Conservation (phyloP, 2,329 filamentous ascomycete species). For the Cercospora sesami region DNA sequence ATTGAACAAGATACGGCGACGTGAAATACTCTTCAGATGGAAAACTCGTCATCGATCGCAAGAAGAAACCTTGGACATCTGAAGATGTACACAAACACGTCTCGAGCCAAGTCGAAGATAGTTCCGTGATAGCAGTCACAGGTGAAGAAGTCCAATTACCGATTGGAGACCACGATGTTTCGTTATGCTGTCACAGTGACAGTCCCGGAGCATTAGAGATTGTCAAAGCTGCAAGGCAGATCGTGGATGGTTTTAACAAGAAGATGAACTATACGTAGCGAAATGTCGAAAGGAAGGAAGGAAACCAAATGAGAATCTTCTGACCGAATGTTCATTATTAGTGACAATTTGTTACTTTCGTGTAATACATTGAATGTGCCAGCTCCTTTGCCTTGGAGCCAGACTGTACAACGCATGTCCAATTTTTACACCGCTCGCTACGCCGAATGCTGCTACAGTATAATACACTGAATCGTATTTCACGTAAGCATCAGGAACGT, state of each 20-base stretch:
- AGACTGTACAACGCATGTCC: conserved; percentile 3
- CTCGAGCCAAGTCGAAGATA: conserved; percentile 43
- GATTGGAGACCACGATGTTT: conserved; percentile 45
- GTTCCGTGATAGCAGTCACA: conserved; percentile 44
- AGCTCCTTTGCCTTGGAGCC: neutral
- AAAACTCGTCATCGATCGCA: conserved; percentile 57
- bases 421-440: neutral
- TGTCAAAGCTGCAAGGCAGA: conserved; percentile 45
- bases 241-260: conserved; percentile 46
- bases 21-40: conserved; percentile 56
- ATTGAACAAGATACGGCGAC: conserved; percentile 48
- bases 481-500: neutral
- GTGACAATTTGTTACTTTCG: neutral
- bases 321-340: neutral
- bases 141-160: conserved; percentile 46
- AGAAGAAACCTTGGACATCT: conserved; percentile 55
- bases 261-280: conserved; percentile 27
- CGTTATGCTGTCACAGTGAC: conserved; percentile 49
- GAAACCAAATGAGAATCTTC: too few species aligned
- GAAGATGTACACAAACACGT: conserved; percentile 47
- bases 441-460: neutral
- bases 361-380: neutral
- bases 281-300: neutral
- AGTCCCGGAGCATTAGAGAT: conserved; percentile 48
- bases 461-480: neutral